Conservation (phyloP, 345 rosid genomes). For the Isatis tinctoria region DNA sequence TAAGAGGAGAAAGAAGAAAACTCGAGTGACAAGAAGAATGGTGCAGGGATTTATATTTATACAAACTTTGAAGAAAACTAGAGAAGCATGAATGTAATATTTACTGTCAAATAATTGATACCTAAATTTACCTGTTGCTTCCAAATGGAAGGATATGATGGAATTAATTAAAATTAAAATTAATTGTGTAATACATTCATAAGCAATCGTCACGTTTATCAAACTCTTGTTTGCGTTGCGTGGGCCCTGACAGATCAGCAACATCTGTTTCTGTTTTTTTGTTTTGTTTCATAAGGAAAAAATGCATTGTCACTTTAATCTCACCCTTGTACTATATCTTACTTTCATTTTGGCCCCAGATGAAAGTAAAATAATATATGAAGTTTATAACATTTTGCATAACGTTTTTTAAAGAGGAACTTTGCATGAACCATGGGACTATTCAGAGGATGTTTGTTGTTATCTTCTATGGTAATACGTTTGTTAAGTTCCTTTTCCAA, state of each 20-base stretch:
- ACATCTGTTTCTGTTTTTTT: background rate
- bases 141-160: constrained; percentile 5
- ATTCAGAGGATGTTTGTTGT: background rate
- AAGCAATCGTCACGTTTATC: constrained; percentile 36
- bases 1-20: background rate
- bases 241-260: constrained; percentile 23
- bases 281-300: background rate
- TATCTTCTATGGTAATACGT: background rate
- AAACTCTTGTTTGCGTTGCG: constrained; percentile 17
- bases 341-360: background rate
- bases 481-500: background rate
- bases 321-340: too few species aligned
- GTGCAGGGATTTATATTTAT: constrained; percentile 28
- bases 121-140: constrained; percentile 15
- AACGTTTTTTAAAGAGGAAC: background rate
- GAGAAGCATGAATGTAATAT: background rate
- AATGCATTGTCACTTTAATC: background rate
- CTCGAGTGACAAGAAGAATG: constrained; percentile 16
- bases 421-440: background rate
- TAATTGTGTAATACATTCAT: constrained; percentile 1
- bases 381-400: background rate
- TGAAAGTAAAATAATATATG: background rate
- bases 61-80: background rate
- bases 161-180: background rate
- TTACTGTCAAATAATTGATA: too few species aligned